Evolutionary conservation across 352 stramenopile species (phyloP).

Genomic region (Phytophthora syringae): DNA sequence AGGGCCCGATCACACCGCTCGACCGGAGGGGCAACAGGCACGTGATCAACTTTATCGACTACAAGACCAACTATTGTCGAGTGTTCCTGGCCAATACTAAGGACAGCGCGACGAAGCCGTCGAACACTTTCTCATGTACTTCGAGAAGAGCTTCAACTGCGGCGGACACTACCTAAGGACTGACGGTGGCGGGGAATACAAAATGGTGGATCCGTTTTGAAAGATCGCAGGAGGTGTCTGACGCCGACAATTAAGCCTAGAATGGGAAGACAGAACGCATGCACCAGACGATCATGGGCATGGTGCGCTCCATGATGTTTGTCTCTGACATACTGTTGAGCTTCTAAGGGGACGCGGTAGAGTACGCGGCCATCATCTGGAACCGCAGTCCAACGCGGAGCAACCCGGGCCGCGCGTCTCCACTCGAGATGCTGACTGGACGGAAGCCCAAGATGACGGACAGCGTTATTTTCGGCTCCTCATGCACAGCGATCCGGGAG

Average conservation of each 20-base stretch:
- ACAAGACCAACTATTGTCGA: constrained; percentile 13
- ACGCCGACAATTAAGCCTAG: not conserved
- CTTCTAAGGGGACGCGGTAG: constrained; percentile 30
- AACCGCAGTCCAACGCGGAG: constrained; percentile 28
- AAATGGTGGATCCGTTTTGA: not conserved
- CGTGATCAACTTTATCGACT: constrained; percentile 16
- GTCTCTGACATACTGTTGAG: constrained; percentile 15
- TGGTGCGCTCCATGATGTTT: constrained; percentile 37
- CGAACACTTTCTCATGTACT: not conserved
- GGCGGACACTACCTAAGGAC: not conserved
- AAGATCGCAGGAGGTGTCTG: not conserved
- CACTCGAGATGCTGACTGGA: constrained; percentile 15
- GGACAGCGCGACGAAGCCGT: not conserved
- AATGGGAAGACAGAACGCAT: constrained; percentile 15
- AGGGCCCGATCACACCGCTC: not conserved
- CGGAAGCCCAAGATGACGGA: too few relatives aligned
- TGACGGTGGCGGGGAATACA: constrained; percentile 8
- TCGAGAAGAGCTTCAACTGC: constrained; percentile 8
- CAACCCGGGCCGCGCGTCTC: constrained; percentile 14
- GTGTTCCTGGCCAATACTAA: constrained; percentile 8
- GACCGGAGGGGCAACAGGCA: not conserved
- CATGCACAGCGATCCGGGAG: too few relatives aligned
- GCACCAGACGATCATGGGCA: constrained; percentile 11
- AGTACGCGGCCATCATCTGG: constrained; percentile 33
- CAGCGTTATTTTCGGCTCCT: too few relatives aligned